Evolutionary conservation across 1,139 yeast species (phyloP).

Genomic region (Diutina siamensis): DNA sequence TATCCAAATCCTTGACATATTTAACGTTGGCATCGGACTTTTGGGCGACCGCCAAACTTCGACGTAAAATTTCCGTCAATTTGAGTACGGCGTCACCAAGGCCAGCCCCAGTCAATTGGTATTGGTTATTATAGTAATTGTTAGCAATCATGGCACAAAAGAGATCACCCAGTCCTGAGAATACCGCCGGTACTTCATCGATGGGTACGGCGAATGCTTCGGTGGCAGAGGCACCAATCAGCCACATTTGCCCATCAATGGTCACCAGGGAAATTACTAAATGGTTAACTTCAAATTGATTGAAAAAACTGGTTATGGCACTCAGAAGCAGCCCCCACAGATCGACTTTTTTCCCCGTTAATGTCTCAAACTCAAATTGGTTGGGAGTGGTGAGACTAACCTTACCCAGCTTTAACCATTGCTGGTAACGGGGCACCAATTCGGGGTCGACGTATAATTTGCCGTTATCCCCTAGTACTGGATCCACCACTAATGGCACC

Average conservation of each 20-base stretch:
- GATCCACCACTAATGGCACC: slow-evolving; percentile 24
- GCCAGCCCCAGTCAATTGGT: slow-evolving; percentile 16
- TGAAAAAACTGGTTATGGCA: slow-evolving; percentile 16
- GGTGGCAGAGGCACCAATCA: slow-evolving; percentile 18
- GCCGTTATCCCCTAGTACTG: slow-evolving; percentile 32
- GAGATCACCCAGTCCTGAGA: slow-evolving; percentile 37
- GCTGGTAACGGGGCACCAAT: slow-evolving; percentile 20
- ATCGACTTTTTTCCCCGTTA: slow-evolving; percentile 16
- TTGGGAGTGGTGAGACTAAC: slow-evolving; percentile 28
- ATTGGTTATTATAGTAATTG: slow-evolving; percentile 16
- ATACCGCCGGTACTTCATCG: slow-evolving; percentile 22
- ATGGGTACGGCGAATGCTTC: slow-evolving; percentile 19
- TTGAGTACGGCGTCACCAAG: slow-evolving; percentile 19
- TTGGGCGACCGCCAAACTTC: slow-evolving; percentile 12
- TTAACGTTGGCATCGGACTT: slow-evolving; percentile 6
- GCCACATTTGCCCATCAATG: slow-evolving; percentile 19
- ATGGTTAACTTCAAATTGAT: slow-evolving; percentile 16
- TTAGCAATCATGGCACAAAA: slow-evolving; percentile 31
- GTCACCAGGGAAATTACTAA: slow-evolving; percentile 26
- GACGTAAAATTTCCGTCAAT: slow-evolving; percentile 20
- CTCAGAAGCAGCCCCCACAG: slow-evolving; percentile 14
- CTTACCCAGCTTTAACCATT: slow-evolving; percentile 17
- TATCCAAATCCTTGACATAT: neutral
- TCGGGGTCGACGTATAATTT: slow-evolving; percentile 23
- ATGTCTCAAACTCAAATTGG: slow-evolving; percentile 28